These are phyloP conservation scores for Plantago ovata DNA, from an alignment of 257 asterid species.

Conservation along the genomic window DNA sequence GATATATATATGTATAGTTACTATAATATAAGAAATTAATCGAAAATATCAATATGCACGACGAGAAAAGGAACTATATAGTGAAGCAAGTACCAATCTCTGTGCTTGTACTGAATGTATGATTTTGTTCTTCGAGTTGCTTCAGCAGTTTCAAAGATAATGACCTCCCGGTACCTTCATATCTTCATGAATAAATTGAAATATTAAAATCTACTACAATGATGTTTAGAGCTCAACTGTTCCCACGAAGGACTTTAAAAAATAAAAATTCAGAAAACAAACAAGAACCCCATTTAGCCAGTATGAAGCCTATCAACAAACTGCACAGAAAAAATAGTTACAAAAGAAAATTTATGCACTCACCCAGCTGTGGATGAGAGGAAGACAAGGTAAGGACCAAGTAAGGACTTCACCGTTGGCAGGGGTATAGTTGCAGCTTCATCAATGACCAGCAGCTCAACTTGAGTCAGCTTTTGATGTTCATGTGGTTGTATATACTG, in stretches of 20 bases:
- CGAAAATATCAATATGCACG: background rate
- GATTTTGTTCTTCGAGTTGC: slow-evolving; percentile 87
- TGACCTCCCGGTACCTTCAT: slow-evolving; percentile 98
- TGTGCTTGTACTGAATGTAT: slow-evolving; percentile 39
- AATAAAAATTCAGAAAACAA: background rate
- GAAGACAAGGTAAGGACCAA: slow-evolving; percentile 65
- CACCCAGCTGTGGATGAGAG: slow-evolving; percentile 53
- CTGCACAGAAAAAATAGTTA: background rate
- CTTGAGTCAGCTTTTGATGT: slow-evolving; percentile 56
- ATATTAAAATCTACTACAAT: background rate
- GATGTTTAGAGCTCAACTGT: background rate
- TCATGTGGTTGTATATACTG: slow-evolving; percentile 64
- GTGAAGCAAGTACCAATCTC: slow-evolving; percentile 33
- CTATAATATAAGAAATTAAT: background rate
- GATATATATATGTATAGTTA: no score
- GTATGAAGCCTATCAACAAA: background rate
- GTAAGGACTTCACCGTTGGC: slow-evolving; percentile 53
- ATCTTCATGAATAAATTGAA: background rate
- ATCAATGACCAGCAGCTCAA: slow-evolving; percentile 58
- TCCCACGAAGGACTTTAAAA: background rate
- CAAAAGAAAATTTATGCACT: background rate
- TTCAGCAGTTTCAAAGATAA: slow-evolving; percentile 81
- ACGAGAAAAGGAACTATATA: background rate
- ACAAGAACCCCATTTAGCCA: background rate
- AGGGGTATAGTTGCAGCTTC: slow-evolving; percentile 74